Evolutionary conservation across 2,329 filamentous ascomycete genomes (phyloP).

Genomic region (Leptographium radiaticola): DNA sequence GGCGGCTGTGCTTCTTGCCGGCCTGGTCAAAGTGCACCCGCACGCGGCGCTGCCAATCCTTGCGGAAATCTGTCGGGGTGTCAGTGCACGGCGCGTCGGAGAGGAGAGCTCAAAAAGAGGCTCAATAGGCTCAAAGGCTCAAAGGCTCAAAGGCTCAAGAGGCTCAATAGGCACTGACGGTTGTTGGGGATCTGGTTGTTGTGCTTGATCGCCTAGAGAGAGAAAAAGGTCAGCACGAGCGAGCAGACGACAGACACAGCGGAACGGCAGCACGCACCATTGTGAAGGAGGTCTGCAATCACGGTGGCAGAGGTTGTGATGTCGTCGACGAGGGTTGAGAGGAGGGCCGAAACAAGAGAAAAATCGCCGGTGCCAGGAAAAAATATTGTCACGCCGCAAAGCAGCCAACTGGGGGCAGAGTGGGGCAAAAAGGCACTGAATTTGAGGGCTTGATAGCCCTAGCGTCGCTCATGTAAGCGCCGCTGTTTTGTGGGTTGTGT

Average conservation of each 20-base stretch:
- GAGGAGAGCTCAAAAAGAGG: too few relatives aligned
- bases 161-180: too few relatives aligned
- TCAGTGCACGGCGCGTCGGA: constrained; percentile 12
- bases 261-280: background rate
- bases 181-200: constrained; percentile 97
- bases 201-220: constrained; percentile 86
- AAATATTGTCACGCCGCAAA: background rate
- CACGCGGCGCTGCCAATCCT: constrained; percentile 99
- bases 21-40: constrained; percentile 99
- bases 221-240: constrained; percentile 9
- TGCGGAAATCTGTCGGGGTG: constrained; percentile 69
- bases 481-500: too few relatives aligned
- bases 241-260: background rate
- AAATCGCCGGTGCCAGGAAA: constrained; percentile 2
- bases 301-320: background rate
- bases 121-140: too few relatives aligned
- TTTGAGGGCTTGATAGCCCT: constrained; percentile 32
- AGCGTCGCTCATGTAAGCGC: constrained; percentile 5
- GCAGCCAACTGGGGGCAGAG: background rate
- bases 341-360: constrained; percentile 5
- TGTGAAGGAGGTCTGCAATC: background rate
- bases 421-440: constrained; percentile 14
- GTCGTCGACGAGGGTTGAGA: background rate
- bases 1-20: constrained; percentile 88
- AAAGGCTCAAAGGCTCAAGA: too few relatives aligned